Base-by-base conservation (phyloP, 2,329 filamentous ascomycete genomes). In the Pyricularia sp. region DNA sequence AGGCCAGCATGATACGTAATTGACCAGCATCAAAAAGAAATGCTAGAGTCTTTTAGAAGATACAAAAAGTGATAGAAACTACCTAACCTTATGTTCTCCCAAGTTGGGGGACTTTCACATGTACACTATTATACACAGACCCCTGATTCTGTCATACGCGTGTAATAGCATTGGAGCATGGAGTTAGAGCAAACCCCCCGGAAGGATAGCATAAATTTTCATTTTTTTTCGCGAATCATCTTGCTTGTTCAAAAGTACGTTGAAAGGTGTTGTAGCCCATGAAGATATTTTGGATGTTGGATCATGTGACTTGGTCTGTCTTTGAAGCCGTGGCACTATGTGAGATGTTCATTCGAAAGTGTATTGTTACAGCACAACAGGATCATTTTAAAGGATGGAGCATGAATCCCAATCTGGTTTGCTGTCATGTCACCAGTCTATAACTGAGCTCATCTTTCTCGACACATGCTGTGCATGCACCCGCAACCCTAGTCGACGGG, bases 91-190 rank as follows among this genome's bases (percentile, higher is more conserved):
- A 64, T 68, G 26, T 59, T 58, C 50, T 68, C 67, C 17, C 58
- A n/a, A 25, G 63, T 50, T 64, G 28, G 33, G 64, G 65, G 67
- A 68, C 65, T 64, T 59, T 31, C 28, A 68, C 65, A 70, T 68
- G 69, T 58, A 64, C 11, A 67, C 30, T 61, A 66, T 30, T 61
- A 66, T 30, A 36, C 59, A 67, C 65, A 69, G 42, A 42, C 28
- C 12, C 36, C 33, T 67, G 30, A 28, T 50, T 17, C 26, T 69
- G 20, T 11, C 26, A 67, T 68, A 10, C 25, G 63, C 58, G 55
- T 28, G 65, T 26, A 14, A 36, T 36, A 66, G 63, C 66, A 68
- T 63, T 63, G 25, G 59, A 63, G 59, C 25, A 28, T 63, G 25
- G 25, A 28, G 59, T 26, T 25, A 61, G n/a, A 61, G 59, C 58